Percentiles rank a stretch among this genome's conserved stretches.
Conservation (phyloP, 2,329 filamentous ascomycete species). For the Orbilia quercus region DNA sequence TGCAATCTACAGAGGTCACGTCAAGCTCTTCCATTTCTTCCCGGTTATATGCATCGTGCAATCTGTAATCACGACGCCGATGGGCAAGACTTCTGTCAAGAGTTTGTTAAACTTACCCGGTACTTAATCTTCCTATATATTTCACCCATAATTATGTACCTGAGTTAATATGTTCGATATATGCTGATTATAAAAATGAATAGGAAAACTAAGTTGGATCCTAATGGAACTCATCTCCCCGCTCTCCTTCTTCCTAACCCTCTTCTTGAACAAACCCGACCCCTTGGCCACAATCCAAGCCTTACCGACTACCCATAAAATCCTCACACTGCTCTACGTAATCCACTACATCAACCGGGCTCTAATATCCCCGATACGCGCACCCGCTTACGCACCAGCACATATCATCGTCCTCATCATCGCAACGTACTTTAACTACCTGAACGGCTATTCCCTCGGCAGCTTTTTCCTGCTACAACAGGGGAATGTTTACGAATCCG, state of each 20-base stretch:
- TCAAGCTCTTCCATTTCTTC: conserved; percentile 51
- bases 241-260: conserved; percentile 57
- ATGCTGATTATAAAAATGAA: conserved; percentile 7
- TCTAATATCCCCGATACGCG: conserved; percentile 80
- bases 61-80: conserved; percentile 66
- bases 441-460: conserved; percentile 81
- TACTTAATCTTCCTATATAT: conserved; percentile 60
- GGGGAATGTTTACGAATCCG: conserved; percentile 35
- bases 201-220: conserved; percentile 77
- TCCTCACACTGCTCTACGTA: conserved; percentile 81
- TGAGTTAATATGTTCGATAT: not conserved
- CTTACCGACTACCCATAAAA: conserved; percentile 68
- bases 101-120: conserved; percentile 88
- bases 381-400: conserved; percentile 92
- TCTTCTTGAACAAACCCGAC: conserved; percentile 55
- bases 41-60: conserved; percentile 34
- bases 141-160: not conserved
- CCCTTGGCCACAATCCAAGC: conserved; percentile 6
- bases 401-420: conserved; percentile 74
- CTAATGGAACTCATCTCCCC: conserved; percentile 76
- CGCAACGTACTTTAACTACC: conserved; percentile 79
- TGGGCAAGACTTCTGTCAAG: conserved; percentile 86
- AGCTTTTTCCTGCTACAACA: conserved; percentile 72
- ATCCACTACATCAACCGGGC: conserved; percentile 94
- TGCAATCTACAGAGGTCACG: conserved; percentile 37